These are phyloP conservation scores for Chrysanthemum seticuspe DNA, from an alignment of 129 eudicot species.

Conservation along the genomic window DNA sequence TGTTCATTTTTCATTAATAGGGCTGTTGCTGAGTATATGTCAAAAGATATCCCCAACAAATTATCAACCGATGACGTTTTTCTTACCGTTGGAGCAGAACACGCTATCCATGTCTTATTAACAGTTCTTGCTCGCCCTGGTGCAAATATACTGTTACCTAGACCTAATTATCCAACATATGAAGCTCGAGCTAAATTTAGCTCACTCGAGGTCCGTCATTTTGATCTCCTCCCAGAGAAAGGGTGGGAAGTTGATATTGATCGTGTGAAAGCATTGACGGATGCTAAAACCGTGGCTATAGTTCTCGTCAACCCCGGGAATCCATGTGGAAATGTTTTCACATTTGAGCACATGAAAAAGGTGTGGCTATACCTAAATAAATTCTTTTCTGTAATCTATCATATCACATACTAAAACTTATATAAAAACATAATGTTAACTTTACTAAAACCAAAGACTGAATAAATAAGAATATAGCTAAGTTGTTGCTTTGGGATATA, in stretches of 20 bases:
- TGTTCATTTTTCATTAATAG: slow-evolving; percentile 15
- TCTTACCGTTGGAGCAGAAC: slow-evolving; percentile 50
- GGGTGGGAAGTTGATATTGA: slow-evolving; percentile 63
- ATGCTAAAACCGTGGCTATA: slow-evolving; percentile 46
- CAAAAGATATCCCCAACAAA: slow-evolving; percentile 46
- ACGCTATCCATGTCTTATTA: slow-evolving; percentile 41
- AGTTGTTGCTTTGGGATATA: too few relatives aligned
- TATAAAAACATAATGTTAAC: too few relatives aligned
- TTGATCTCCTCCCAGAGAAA: slow-evolving; percentile 53
- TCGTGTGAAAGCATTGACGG: slow-evolving; percentile 38
- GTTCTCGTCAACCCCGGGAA: too few relatives aligned
- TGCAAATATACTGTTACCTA: slow-evolving; percentile 53
- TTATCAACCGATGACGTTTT: slow-evolving; percentile 39
- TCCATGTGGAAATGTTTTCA: too few relatives aligned
- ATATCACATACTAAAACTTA: too few relatives aligned
- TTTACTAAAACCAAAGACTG: too few relatives aligned
- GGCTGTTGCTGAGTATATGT: slow-evolving; percentile 56
- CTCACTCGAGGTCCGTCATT: slow-evolving; percentile 43
- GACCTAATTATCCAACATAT: slow-evolving; percentile 50
- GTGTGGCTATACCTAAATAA: too few relatives aligned
- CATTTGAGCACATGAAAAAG: too few relatives aligned
- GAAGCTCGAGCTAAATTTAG: slow-evolving; percentile 37
- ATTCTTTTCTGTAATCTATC: too few relatives aligned
- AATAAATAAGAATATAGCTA: too few relatives aligned
- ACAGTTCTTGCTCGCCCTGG: slow-evolving; percentile 45